Evolutionary conservation across 2,329 filamentous ascomycete species (phyloP), one percentile per base, ranked within the genome.

Genomic region (Mariannaea sp.): DNA sequence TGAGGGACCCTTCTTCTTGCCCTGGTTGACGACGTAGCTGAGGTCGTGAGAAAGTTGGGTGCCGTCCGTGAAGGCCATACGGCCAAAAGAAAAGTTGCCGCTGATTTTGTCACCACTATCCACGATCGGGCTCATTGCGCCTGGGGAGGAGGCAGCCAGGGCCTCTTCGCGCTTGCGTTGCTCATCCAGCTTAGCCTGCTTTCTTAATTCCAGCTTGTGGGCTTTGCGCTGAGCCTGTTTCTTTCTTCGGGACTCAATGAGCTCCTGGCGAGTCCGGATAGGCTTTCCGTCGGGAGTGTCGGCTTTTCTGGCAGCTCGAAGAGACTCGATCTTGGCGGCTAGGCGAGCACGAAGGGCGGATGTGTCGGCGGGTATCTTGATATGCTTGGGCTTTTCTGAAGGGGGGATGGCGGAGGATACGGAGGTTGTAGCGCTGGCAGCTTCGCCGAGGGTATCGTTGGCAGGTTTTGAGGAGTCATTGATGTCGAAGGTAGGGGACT

Each of bases 21-120:
- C 67, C 32, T 69, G 66, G 43, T 57, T 71, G 41, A 77, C 69
- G 8, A 82, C 83, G 56, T 84, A 81, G 48, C 87, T 86, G 13
- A 89, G 79, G 52, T 87, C 85, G 56, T 90, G 83, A 44, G 93
- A 90, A 42, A 95, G 80, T 58, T 88, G 82, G 45, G 90, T 83
- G 32, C 93, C 93, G 68, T 97, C 93, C 4, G 84, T 84, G 70
- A 97, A 99, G 9, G 90, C 86, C n/a, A 99, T 86, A 29, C 90
- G 87, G 26, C 92, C 92, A 71, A 97, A 99, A 5, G 90, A 85
- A 70, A 96, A 95, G 75, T 87, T 89, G 67, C 85, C 87, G 68
- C 85, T 87, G 3, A 71, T 62, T 58, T 80, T 73, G 43, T 79
- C 74, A 27, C 78, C 77, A 7, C 80, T 70, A 53, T 80, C 78